Evolutionary conservation across 2,329 filamentous ascomycete species (phyloP).

Genomic region (Sporothrix curviconia): DNA sequence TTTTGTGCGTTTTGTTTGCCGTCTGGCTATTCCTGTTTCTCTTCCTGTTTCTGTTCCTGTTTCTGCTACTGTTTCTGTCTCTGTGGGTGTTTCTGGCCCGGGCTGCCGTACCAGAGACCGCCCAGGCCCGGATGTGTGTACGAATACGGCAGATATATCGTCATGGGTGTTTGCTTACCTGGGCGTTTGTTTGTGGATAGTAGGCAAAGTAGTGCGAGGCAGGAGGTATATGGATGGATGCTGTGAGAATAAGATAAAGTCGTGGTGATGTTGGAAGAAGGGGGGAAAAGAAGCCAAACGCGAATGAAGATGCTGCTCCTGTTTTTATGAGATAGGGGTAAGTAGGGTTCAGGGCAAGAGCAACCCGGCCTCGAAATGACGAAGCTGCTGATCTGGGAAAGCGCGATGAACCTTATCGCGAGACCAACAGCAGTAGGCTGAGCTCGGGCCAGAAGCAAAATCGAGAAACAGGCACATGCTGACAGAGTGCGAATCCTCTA

Average conservation of each 20-base stretch:
- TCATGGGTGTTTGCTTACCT: not conserved
- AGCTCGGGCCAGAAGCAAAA: too few species aligned
- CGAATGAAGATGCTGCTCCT: not conserved
- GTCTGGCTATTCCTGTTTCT: not conserved
- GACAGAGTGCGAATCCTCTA: too few species aligned
- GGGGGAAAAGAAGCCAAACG: not conserved
- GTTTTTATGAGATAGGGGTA: not conserved
- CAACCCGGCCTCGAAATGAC: not conserved
- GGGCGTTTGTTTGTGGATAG: not conserved
- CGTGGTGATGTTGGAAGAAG: not conserved
- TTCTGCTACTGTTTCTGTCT: not conserved
- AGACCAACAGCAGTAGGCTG: too few species aligned
- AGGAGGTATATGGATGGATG: too few species aligned
- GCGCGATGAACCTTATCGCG: not conserved
- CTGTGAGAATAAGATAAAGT: too few species aligned
- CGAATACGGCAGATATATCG: too few species aligned
- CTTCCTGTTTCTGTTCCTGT: not conserved
- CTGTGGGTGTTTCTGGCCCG: too few species aligned
- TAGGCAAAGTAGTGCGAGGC: too few species aligned
- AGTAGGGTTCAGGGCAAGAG: not conserved
- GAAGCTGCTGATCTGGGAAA: too few species aligned
- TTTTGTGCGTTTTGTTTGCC: not conserved
- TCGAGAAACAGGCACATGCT: too few species aligned
- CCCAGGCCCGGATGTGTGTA: too few species aligned
- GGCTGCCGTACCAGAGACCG: too few species aligned